A percentile compares a stretch with the other conserved stretches of the same genome.
Evolutionary conservation across 2,329 filamentous ascomycete species (phyloP).

Genomic region (Aspergillus piperis): DNA sequence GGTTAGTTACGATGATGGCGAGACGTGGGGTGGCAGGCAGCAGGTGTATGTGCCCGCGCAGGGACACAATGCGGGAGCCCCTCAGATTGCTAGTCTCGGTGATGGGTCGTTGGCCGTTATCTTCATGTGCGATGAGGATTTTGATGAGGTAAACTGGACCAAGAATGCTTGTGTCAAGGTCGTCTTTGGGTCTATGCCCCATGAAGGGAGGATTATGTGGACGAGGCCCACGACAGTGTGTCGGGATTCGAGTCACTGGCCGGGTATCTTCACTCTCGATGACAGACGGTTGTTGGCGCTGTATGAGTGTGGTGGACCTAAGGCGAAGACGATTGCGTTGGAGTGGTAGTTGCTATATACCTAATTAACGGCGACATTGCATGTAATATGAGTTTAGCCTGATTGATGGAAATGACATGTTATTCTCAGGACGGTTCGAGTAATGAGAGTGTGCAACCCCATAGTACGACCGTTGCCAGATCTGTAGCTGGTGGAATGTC

Average conservation of each 20-base stretch:
- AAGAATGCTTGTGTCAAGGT: slow-evolving; percentile 45
- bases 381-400: too few species aligned
- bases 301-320: slow-evolving; percentile 32
- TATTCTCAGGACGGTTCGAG: too few species aligned
- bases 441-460: too few species aligned
- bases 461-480: too few species aligned
- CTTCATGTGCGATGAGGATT: slow-evolving; percentile 53
- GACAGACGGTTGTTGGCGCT: slow-evolving; percentile 28
- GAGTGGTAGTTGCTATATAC: not conserved
- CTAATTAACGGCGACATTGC: too few species aligned
- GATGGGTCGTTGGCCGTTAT: slow-evolving; percentile 46
- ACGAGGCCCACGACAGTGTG: slow-evolving; percentile 34
- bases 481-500: too few species aligned
- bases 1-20: slow-evolving; percentile 48
- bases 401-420: too few species aligned
- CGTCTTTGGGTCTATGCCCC: slow-evolving; percentile 38
- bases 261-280: slow-evolving; percentile 37
- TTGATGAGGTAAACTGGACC: slow-evolving; percentile 39
- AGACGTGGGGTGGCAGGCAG: slow-evolving; percentile 44
- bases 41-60: slow-evolving; percentile 43
- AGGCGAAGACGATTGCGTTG: slow-evolving; percentile 25
- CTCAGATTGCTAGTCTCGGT: slow-evolving; percentile 47
- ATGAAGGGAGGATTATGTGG: slow-evolving; percentile 39
- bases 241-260: slow-evolving; percentile 40
- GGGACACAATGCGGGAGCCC: slow-evolving; percentile 46